Evolutionary conservation across 106 monocot genomes (phyloP).

Genomic region (Triglochin maritima): DNA sequence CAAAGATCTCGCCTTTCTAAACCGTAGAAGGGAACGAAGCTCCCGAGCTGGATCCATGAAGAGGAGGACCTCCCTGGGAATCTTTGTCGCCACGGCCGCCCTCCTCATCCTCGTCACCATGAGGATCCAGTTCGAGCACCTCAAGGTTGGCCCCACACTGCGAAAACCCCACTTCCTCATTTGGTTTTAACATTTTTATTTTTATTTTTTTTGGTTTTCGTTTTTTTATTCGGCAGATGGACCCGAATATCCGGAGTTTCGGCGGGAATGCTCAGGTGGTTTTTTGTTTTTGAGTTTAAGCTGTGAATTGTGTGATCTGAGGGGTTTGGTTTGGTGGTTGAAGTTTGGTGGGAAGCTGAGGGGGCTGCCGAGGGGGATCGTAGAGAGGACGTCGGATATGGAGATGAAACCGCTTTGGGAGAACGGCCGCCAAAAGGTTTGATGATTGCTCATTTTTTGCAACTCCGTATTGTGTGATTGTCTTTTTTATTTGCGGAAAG

Average conservation of each 20-base stretch:
- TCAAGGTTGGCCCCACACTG: conserved; percentile 26
- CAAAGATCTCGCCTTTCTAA: too few relatives aligned
- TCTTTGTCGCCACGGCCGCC: conserved; percentile 28
- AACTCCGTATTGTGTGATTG: background rate
- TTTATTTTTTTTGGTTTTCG: background rate
- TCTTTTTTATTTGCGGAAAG: background rate
- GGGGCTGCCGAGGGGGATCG: conserved; percentile 55
- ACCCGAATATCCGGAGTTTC: background rate
- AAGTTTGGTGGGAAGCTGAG: conserved; percentile 9
- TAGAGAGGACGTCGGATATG: conserved; percentile 51
- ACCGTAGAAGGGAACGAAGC: too few relatives aligned
- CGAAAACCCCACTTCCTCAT: background rate
- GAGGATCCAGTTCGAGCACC: conserved; percentile 52
- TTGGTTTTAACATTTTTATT: background rate
- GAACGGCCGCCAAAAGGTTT: conserved; percentile 16
- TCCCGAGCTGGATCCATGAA: conserved; percentile 24
- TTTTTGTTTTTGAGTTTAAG: background rate
- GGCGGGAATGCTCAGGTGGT: background rate
- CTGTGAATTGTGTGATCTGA: background rate
- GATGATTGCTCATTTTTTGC: background rate
- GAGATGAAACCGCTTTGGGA: conserved; percentile 60
- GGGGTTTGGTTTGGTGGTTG: background rate
- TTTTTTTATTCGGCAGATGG: conserved; percentile 14
- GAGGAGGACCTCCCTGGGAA: conserved; percentile 32
- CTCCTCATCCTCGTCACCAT: conserved; percentile 37